phyloP scores from a whole-genome alignment of 2,329 filamentous ascomycete species.

The Graphilbum sp. region DNA sequence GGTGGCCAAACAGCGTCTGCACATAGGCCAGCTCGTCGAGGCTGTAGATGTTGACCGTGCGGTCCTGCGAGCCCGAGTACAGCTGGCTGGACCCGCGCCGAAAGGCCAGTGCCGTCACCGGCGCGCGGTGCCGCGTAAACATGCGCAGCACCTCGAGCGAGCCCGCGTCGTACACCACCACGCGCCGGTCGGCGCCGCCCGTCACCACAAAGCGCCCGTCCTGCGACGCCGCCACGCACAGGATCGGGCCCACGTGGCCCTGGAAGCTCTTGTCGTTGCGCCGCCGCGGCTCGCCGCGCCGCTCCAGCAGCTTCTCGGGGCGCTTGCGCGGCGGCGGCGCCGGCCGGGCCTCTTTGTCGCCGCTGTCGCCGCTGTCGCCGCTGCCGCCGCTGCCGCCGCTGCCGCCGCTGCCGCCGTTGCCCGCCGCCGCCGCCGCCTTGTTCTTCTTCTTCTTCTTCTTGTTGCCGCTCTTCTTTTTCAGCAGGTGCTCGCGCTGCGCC shows the following conservation, averaged over 20 bases:
- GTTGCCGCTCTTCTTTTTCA: too few species aligned
- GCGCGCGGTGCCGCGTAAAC: constrained; percentile 83
- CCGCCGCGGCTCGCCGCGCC: constrained; percentile 44
- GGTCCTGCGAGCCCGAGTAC: constrained; percentile 79
- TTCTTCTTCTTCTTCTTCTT: constrained; percentile 39
- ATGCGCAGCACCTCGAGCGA: constrained; percentile 64
- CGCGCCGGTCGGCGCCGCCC: constrained; percentile 65
- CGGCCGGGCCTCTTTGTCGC: neutral
- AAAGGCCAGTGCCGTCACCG: constrained; percentile 73
- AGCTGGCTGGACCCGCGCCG: constrained; percentile 78
- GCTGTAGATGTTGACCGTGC: constrained; percentile 92
- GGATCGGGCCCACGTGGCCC: constrained; percentile 65
- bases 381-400: too few species aligned
- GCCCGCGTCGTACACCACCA: constrained; percentile 78
- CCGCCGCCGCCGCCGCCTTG: neutral
- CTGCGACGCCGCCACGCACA: constrained; percentile 71
- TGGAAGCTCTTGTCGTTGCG: constrained; percentile 48
- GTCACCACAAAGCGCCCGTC: constrained; percentile 87
- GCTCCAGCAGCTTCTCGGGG: constrained; percentile 46
- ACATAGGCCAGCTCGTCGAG: constrained; percentile 84
- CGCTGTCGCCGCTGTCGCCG: too few species aligned
- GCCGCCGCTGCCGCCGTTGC: neutral
- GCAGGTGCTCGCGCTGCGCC: too few species aligned
- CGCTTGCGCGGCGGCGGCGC: constrained; percentile 34
- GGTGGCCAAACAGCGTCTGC: constrained; percentile 91